Base-by-base conservation (phyloP, 345 rosid species). In the Eucalyptus curtisii region DNA sequence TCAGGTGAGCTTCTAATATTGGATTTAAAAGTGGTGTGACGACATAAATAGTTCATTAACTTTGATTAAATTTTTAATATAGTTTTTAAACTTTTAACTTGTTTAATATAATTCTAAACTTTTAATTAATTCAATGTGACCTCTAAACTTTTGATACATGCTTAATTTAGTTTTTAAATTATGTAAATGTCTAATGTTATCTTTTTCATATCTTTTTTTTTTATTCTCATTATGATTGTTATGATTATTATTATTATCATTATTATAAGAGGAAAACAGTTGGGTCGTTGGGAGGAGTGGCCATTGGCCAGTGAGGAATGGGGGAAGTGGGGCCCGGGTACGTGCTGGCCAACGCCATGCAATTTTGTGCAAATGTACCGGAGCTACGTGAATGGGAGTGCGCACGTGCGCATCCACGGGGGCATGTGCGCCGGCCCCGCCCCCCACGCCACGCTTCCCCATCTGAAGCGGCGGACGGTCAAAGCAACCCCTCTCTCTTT, bases 71-170 rank as follows among this genome's bases (percentile, higher is more conserved):
- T 52, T 0, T 52, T 52, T 52, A 9, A 55, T 55, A 22, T 24
- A 9, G 1, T 55, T 10, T 24, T 55, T 55, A 55, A 55, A 9
- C 0, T 22, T 55, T 55, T 22, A 22, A 55, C 3, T 24, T 1
- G 0, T 55, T 10, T 3, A 19, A 52, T 52, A 52, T 52, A 52
- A 19, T 52, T 2, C 0, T 4, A 2, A 55, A 55, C 0, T 55
- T 55, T 55, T 55, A 55, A 55, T 55, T 55, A 24, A 2, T 55
- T 55, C 0, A 55, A 55, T 0, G 0, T 55, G 30, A 8, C 0
- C 0, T 55, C 0, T 55, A 9, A 22, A 20, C 0, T 55, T 55
- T 55, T 10, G 5, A 55, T 22, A 22, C 4, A 24, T 9, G 3
- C 27, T 55, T 0, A 55, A 55, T 13, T 22, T 55, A 24, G 6